Percentiles rank a stretch among this genome's conserved stretches.
Evolutionary conservation across 805 yeast species (phyloP).

Genomic region (Starmerella stigmatis): DNA sequence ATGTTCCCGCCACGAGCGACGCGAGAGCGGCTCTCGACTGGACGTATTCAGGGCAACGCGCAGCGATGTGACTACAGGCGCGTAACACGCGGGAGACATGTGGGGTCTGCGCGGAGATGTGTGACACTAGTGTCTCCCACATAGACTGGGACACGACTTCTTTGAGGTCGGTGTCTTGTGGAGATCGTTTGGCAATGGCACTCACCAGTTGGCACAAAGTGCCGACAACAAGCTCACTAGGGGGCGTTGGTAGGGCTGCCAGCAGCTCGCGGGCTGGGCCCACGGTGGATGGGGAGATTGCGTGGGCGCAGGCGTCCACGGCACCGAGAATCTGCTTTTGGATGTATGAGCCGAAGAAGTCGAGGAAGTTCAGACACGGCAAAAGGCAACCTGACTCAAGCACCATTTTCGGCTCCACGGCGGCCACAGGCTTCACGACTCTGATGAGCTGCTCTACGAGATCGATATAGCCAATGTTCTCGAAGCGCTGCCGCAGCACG

Average conservation of each 20-base stretch:
- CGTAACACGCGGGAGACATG: slow-evolving; percentile 16
- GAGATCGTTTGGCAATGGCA: slow-evolving; percentile 16
- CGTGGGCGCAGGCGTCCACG: slow-evolving; percentile 57
- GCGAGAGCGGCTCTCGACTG: slow-evolving; percentile 8
- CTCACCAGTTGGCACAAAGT: slow-evolving; percentile 18
- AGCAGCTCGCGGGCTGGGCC: slow-evolving; percentile 21
- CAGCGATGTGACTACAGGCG: slow-evolving; percentile 16
- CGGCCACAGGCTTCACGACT: slow-evolving; percentile 31
- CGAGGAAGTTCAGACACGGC: slow-evolving; percentile 62
- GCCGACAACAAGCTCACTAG: slow-evolving; percentile 16
- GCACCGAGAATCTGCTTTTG: slow-evolving; percentile 71
- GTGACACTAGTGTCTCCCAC: slow-evolving; percentile 12
- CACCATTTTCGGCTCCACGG: slow-evolving; percentile 27
- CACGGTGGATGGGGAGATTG: slow-evolving; percentile 38
- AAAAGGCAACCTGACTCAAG: slow-evolving; percentile 50
- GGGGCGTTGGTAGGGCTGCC: slow-evolving; percentile 17
- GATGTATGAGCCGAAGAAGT: slow-evolving; percentile 80
- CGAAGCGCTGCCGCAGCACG: slow-evolving; percentile 51
- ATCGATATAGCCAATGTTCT: slow-evolving; percentile 75
- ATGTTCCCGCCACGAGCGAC: slow-evolving; percentile 11
- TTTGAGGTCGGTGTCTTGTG: slow-evolving; percentile 9
- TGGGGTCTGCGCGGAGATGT: slow-evolving; percentile 14
- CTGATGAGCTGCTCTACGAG: slow-evolving; percentile 77
- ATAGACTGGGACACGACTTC: slow-evolving; percentile 8
- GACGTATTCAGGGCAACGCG: slow-evolving; percentile 13